A percentile compares a stretch with the other conserved stretches of the same genome.
Evolutionary conservation across 352 stramenopile genomes (phyloP).

Genomic region (Peronospora belbahrii): DNA sequence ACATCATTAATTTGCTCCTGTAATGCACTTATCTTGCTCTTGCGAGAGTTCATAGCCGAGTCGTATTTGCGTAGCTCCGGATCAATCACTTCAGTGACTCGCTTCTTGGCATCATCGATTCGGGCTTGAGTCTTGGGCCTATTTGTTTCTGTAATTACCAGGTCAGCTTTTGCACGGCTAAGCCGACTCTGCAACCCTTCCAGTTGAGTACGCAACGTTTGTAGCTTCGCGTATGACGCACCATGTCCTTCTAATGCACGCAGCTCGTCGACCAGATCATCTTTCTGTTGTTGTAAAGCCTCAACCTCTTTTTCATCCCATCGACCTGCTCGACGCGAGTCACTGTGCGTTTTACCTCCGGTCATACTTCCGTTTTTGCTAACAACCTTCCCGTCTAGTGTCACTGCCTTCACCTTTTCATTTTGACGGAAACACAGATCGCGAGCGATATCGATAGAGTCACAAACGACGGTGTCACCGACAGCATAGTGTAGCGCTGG

Average conservation of each 20-base stretch:
- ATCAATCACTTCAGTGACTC: constrained; percentile 41
- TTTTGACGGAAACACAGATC: constrained; percentile 77
- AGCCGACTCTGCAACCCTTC: constrained; percentile 69
- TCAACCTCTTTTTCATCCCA: constrained; percentile 92
- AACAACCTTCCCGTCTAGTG: constrained; percentile 93
- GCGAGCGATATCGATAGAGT: constrained; percentile 91
- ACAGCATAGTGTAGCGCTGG: constrained; percentile 94
- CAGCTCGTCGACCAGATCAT: constrained; percentile 69
- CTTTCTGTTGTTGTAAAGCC: constrained; percentile 75
- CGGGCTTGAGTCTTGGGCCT: constrained; percentile 56
- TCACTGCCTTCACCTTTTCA: constrained; percentile 87
- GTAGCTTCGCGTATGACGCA: constrained; percentile 54
- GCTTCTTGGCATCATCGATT: constrained; percentile 45
- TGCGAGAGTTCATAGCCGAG: constrained; percentile 38
- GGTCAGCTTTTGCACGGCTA: constrained; percentile 65
- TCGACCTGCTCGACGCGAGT: constrained; percentile 73
- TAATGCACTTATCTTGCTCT: constrained; percentile 33
- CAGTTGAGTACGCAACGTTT: constrained; percentile 57
- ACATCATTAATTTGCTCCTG: constrained; percentile 60
- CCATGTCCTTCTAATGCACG: constrained; percentile 57
- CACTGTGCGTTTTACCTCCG: constrained; percentile 86
- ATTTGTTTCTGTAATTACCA: constrained; percentile 63
- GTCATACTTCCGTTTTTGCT: constrained; percentile 98
- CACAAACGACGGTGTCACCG: constrained; percentile 92
- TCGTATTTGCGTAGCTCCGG: constrained; percentile 63